Conservation (phyloP, 768 basidiomycete species). For the Russula abietina region DNA sequence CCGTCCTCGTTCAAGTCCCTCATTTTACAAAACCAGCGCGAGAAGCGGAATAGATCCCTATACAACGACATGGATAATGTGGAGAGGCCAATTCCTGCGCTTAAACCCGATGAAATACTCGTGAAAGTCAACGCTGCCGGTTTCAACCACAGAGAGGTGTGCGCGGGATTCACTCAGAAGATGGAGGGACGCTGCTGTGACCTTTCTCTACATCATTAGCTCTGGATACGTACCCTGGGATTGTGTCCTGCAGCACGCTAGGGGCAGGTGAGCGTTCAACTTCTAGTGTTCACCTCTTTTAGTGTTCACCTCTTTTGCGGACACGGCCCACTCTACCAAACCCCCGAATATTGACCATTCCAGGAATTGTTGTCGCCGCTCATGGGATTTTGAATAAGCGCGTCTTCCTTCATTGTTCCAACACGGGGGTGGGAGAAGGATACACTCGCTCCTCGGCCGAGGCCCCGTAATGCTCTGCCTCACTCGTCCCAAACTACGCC, state of each 20-base stretch:
- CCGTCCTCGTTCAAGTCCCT: conserved; percentile 5
- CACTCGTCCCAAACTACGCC: neutral
- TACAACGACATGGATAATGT: conserved; percentile 55
- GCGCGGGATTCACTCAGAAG: neutral
- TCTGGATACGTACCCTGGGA: conserved; percentile 76
- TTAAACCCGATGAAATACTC: conserved; percentile 27
- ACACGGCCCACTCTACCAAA: neutral
- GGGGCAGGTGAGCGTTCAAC: conserved; percentile 57
- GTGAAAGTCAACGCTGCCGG: neutral
- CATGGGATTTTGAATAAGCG: conserved; percentile 50
- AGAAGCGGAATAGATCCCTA: conserved; percentile 30
- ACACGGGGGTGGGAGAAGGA: conserved; percentile 66
- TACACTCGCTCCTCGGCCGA: conserved; percentile 62
- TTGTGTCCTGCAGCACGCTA: conserved; percentile 51
- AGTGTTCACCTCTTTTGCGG: too few species aligned
- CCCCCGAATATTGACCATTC: too few species aligned
- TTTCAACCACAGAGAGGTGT: neutral
- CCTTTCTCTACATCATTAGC: conserved; percentile 34
- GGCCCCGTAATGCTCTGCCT: conserved; percentile 38
- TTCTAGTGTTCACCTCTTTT: too few species aligned
- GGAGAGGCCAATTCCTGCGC: conserved; percentile 42
- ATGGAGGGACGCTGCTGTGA: neutral
- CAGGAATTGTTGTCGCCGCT: conserved; percentile 61
- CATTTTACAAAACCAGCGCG: neutral
- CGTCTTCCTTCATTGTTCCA: conserved; percentile 74